Evolutionary conservation across 2,329 filamentous ascomycete species (phyloP).

Genomic region (Xylaria sp.): DNA sequence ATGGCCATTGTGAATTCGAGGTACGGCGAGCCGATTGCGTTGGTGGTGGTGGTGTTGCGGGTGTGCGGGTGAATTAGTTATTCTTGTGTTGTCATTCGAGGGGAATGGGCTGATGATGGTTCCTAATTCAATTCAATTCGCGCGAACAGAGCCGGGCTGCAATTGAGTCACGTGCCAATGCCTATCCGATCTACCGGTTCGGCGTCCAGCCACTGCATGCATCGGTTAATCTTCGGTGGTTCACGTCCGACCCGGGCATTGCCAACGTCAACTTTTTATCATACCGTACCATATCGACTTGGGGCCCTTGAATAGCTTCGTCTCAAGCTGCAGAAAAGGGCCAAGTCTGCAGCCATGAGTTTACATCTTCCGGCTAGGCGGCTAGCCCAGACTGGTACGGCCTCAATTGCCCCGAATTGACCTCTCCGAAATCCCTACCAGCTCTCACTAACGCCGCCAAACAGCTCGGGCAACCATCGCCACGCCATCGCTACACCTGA

Average conservation of each 20-base stretch:
- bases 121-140: conserved; percentile 15
- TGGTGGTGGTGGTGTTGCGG: conserved; percentile 4
- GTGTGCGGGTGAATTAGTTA: conserved; percentile 3
- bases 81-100: conserved; percentile 10
- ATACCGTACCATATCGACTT: background rate
- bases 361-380: conserved; percentile 65
- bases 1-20: conserved; percentile 52
- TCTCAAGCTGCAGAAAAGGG: conserved; percentile 12
- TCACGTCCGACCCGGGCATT: conserved; percentile 2
- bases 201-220: too few relatives aligned
- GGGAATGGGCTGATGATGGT: conserved; percentile 23
- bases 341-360: conserved; percentile 57
- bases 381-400: conserved; percentile 62
- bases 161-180: conserved; percentile 17
- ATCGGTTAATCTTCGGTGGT: conserved; percentile 15
- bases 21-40: conserved; percentile 5
- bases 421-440: conserved; percentile 1
- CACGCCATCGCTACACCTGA: conserved; percentile 29
- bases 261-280: conserved; percentile 6
- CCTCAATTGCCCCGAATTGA: conserved; percentile 17
- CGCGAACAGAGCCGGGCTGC: conserved; percentile 4
- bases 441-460: conserved; percentile 2
- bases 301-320: conserved; percentile 1
- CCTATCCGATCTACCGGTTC: background rate
- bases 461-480: conserved; percentile 26